Evolutionary conservation across 371 early-diverging fungal species (phyloP), one percentile per base, ranked within the genome.

Genomic region (Synchytrium microbalum): DNA sequence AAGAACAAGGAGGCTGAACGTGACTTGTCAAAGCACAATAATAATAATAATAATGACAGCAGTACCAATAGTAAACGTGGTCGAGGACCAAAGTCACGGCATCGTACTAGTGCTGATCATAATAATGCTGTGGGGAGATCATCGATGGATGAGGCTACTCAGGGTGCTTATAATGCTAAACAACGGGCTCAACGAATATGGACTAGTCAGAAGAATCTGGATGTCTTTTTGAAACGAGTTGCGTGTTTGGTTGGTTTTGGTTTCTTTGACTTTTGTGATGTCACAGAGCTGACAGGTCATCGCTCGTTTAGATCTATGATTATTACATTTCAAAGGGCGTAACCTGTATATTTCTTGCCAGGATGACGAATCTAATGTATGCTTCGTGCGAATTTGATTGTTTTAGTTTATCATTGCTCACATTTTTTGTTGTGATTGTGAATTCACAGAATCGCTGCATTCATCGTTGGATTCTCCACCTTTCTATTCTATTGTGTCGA

Each of bases 401-500:
- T 33, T 19, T 64, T 19, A 14, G 38, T 52, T 60, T 31, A 53
- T 38, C 24, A 30, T 54, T 23, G 25, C 58, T 13, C n/a, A 30
- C 33, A 46, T 51, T 54, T 63, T 24, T 59, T 54, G 2, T 38
- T 16, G 2, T 64, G 16, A 66, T 63, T 25, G 53, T 54, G 38
- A 31, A 26, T 51, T 2, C 67, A 14, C 57, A 90, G 90, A 25
- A 87, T 85, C 19, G 74, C 91, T 38, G 90, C 86, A 1, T 95
- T 98, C 79, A 87, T 94, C 24, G 86, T 95, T 57, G 69, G 71
- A 33, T 92, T 96, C 72, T 82, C 92, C 14, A 89, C 89, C 0
- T 96, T 96, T 74, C 73, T 94, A 25, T 71, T 89, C 56, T 86
- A 87, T 2, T 96, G 98, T 75, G 79, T 98, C 33, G 89, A 96